phyloP scores from a whole-genome alignment of 495 filamentous ascomycete genomes.

The Daldinia loculata region DNA sequence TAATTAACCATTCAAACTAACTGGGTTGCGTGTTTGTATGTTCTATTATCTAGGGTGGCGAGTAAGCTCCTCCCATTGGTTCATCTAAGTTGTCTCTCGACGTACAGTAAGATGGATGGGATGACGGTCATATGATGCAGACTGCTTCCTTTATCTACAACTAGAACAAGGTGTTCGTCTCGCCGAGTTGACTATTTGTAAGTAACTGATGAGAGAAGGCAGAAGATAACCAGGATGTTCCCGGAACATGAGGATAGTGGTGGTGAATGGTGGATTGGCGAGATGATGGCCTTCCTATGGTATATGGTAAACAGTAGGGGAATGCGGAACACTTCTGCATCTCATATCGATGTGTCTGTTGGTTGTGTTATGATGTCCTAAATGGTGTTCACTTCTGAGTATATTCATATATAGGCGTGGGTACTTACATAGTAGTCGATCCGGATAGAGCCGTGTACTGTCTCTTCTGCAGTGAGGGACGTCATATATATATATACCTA shows the following conservation, averaged over 20 bases:
- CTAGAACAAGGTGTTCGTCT: neutral
- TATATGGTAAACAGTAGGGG: no score
- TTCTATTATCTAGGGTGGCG: neutral
- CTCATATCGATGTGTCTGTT: no score
- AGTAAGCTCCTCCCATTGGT: neutral
- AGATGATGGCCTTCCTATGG: no score
- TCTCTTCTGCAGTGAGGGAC: neutral
- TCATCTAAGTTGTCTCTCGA: neutral
- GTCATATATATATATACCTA: neutral
- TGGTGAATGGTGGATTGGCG: no score
- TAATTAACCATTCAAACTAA: neutral
- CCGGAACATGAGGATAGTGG: no score
- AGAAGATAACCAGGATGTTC: no score
- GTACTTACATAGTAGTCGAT: neutral
- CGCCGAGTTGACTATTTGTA: neutral
- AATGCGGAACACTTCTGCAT: no score
- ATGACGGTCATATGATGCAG: constrained; percentile 10
- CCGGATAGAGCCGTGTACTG: neutral
- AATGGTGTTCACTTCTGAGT: neutral
- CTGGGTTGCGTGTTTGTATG: neutral
- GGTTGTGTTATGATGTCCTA: no score
- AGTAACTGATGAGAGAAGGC: no score
- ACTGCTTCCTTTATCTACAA: neutral
- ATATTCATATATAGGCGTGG: neutral
- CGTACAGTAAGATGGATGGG: neutral